phyloP scores from a whole-genome alignment of 140 eudicot genomes.

The Flaveria floridana region DNA sequence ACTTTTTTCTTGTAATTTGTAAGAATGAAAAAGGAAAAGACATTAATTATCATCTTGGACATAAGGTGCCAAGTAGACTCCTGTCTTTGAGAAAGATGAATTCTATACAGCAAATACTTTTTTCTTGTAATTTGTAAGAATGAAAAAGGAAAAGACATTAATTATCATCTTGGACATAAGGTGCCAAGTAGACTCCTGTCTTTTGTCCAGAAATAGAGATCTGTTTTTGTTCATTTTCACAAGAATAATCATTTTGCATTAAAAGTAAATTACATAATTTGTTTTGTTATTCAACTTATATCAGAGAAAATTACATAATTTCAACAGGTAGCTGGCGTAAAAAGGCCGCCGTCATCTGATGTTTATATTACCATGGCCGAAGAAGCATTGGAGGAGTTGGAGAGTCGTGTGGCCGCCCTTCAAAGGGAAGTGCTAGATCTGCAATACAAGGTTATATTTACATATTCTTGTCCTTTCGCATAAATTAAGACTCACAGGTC shows the following conservation, averaged over 20 bases:
- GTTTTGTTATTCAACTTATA: neutral
- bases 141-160: neutral
- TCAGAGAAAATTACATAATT: constrained; percentile 17
- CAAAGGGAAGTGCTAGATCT: constrained; percentile 65
- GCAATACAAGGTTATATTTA: constrained; percentile 54
- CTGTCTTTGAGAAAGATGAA: no score
- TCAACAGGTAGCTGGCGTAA: constrained; percentile 73
- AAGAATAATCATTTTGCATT: neutral
- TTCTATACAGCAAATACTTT: no score
- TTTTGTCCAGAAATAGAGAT: neutral
- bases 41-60: neutral
- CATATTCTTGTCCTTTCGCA: neutral
- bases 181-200: neutral
- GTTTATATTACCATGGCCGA: constrained; percentile 57
- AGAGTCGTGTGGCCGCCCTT: constrained; percentile 42
- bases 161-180: neutral
- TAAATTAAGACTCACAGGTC: neutral
- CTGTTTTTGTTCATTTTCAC: neutral
- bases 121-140: neutral
- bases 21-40: neutral
- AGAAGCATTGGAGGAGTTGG: constrained; percentile 75
- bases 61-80: neutral
- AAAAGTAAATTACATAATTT: neutral
- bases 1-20: neutral
- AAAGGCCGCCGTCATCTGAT: constrained; percentile 51